A percentile compares a stretch with the other conserved stretches of the same genome.
These are phyloP conservation scores for Candida sonorensis DNA, from an alignment of 805 yeast genomes.

Conservation along the genomic window DNA sequence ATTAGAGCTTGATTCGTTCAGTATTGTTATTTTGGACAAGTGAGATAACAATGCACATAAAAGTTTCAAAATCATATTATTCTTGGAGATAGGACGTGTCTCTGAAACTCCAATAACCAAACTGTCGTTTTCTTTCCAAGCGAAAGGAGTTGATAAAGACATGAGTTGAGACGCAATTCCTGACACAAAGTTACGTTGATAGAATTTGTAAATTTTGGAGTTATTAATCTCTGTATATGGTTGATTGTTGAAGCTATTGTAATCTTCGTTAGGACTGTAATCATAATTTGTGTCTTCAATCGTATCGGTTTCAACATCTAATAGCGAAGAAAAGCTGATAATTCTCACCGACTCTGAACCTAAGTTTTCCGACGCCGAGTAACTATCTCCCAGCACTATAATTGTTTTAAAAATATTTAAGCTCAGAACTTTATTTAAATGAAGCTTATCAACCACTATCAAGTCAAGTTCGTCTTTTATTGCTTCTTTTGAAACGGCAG, in stretches of 20 bases:
- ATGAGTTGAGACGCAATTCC: slow-evolving; percentile 28
- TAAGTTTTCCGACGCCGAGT: slow-evolving; percentile 6
- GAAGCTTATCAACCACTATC: slow-evolving; percentile 14
- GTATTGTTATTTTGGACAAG: slow-evolving; percentile 20
- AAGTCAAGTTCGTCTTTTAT: slow-evolving; percentile 34
- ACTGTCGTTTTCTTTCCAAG: slow-evolving; percentile 22
- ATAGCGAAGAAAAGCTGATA: slow-evolving; percentile 18
- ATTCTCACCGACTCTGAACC: slow-evolving; percentile 28
- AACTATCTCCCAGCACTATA: slow-evolving; percentile 20
- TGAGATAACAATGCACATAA: slow-evolving; percentile 34
- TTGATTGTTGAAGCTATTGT: slow-evolving; percentile 19
- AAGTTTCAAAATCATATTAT: slow-evolving; percentile 29
- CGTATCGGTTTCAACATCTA: slow-evolving; percentile 7
- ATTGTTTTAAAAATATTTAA: slow-evolving; percentile 18
- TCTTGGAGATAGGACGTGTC: slow-evolving; percentile 10
- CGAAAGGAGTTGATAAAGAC: slow-evolving; percentile 23
- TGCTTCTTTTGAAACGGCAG: slow-evolving; percentile 33
- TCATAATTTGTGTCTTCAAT: slow-evolving; percentile 1
- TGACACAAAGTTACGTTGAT: slow-evolving; percentile 30
- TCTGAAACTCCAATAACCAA: slow-evolving; percentile 15
- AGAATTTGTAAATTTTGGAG: slow-evolving; percentile 20
- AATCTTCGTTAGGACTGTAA: slow-evolving; percentile 18
- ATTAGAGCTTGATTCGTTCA: slow-evolving; percentile 13
- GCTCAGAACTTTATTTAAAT: slow-evolving; percentile 5
- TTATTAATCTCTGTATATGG: slow-evolving; percentile 21